phyloP scores from a whole-genome alignment of 345 rosid genomes.

The Durio zibethinus region DNA sequence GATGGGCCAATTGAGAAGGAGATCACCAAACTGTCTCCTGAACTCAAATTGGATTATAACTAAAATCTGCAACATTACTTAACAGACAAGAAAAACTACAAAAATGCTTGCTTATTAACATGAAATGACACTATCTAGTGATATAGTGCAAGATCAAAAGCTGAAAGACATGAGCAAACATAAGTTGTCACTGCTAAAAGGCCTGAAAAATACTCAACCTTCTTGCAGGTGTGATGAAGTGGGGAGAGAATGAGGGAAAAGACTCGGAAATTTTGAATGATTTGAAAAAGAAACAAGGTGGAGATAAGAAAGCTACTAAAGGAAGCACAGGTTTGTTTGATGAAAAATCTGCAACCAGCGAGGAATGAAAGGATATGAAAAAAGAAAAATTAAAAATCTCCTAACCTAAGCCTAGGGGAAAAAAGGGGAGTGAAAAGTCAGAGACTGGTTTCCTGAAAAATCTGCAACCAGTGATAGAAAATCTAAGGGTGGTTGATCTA shows the following conservation, averaged over 20 bases:
- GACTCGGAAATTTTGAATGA: not conserved
- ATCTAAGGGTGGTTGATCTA: conserved; percentile 10
- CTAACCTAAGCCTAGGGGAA: not conserved
- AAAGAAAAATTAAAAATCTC: no score
- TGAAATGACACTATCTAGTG: not conserved
- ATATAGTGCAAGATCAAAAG: not conserved
- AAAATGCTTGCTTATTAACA: not conserved
- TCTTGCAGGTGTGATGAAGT: conserved; percentile 16
- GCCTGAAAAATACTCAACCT: conserved; percentile 51
- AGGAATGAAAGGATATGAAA: not conserved
- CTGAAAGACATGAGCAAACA: conserved; percentile 13
- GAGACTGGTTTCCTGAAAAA: conserved; percentile 26
- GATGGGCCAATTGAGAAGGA: conserved; percentile 35
- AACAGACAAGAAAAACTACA: conserved; percentile 10
- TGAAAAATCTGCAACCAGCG: conserved; percentile 44
- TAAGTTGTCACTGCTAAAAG: conserved; percentile 10
- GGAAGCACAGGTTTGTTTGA: conserved; percentile 32
- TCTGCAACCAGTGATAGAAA: conserved; percentile 27
- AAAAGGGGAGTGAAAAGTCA: conserved; percentile 14
- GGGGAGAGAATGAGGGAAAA: conserved; percentile 3
- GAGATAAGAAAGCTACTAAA: not conserved
- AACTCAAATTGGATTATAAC: not conserved
- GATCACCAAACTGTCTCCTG: conserved; percentile 66
- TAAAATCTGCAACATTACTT: conserved; percentile 9
- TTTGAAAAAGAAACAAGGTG: not conserved